These are phyloP conservation scores for Flaveria ramosissima DNA, from an alignment of 129 eudicot species.

Conservation along the genomic window DNA sequence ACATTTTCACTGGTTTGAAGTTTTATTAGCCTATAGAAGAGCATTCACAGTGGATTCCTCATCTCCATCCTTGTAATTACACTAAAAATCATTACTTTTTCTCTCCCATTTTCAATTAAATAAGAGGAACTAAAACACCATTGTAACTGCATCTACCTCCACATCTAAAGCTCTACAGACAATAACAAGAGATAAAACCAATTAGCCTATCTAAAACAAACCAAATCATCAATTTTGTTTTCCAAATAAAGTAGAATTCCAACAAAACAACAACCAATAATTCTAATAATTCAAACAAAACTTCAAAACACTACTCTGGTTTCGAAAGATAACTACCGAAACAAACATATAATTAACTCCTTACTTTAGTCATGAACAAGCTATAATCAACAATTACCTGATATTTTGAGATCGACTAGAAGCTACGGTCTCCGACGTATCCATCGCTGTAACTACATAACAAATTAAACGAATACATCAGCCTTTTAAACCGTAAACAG, in stretches of 20 bases:
- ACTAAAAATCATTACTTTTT: too few relatives aligned
- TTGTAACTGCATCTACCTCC: not conserved
- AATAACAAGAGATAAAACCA: not conserved
- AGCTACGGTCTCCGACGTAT: constrained; percentile 60
- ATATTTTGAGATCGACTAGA: constrained; percentile 24
- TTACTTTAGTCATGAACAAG: not conserved
- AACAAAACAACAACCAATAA: not conserved
- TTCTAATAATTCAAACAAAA: not conserved
- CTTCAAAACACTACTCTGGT: not conserved
- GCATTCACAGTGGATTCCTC: too few relatives aligned
- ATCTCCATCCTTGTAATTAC: too few relatives aligned
- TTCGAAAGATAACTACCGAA: not conserved
- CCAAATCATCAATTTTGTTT: not conserved
- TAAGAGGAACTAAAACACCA: not conserved
- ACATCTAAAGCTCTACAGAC: not conserved
- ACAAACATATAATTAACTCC: not conserved
- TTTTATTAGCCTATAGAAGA: not conserved
- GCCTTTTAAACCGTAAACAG: not conserved
- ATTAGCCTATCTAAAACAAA: not conserved
- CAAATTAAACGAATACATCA: not conserved
- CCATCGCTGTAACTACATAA: constrained; percentile 56
- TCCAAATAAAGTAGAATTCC: not conserved
- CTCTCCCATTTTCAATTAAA: too few relatives aligned
- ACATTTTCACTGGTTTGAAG: not conserved
- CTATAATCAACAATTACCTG: constrained; percentile 41